Evolutionary conservation across 108 stramenopile species (phyloP).

Genomic region (Cyclostephanos tholiformis): DNA sequence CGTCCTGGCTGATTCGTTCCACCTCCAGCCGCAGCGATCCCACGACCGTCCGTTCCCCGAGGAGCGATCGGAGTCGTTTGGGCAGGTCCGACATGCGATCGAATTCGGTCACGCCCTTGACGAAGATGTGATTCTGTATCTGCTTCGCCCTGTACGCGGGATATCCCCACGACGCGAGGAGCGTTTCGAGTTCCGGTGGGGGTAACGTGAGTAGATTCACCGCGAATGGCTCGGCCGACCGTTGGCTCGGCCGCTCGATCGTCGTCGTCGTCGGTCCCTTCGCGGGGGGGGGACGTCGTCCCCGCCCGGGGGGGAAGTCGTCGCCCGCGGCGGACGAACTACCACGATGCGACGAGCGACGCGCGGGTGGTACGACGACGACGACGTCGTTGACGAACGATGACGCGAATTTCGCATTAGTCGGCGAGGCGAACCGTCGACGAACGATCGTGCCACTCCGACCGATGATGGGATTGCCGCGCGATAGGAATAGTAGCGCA

Average conservation of each 20-base stretch:
- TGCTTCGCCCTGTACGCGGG: conserved; percentile 90
- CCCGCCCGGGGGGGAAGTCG: background rate
- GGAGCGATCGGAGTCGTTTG: conserved; percentile 56
- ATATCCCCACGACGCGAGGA: conserved; percentile 62
- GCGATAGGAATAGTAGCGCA: conserved; percentile 9
- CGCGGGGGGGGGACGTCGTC: background rate
- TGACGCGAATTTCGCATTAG: background rate
- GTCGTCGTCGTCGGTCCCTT: background rate
- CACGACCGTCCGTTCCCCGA: conserved; percentile 60
- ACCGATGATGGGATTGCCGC: background rate
- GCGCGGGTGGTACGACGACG: too few species aligned
- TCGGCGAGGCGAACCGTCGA: background rate
- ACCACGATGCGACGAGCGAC: background rate
- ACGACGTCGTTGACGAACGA: background rate
- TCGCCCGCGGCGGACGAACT: background rate
- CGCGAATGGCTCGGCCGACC: conserved; percentile 18
- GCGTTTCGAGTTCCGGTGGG: conserved; percentile 57
- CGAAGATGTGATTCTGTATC: conserved; percentile 82
- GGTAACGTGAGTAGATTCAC: conserved; percentile 71
- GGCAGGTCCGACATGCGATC: conserved; percentile 90
- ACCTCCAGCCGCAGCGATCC: conserved; percentile 62
- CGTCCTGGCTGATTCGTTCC: conserved; percentile 84
- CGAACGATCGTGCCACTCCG: background rate
- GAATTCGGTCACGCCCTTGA: conserved; percentile 73
- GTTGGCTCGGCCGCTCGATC: background rate